Evolutionary conservation across 805 yeast species (phyloP).

Genomic region (Saccharomyces eubayanus): DNA sequence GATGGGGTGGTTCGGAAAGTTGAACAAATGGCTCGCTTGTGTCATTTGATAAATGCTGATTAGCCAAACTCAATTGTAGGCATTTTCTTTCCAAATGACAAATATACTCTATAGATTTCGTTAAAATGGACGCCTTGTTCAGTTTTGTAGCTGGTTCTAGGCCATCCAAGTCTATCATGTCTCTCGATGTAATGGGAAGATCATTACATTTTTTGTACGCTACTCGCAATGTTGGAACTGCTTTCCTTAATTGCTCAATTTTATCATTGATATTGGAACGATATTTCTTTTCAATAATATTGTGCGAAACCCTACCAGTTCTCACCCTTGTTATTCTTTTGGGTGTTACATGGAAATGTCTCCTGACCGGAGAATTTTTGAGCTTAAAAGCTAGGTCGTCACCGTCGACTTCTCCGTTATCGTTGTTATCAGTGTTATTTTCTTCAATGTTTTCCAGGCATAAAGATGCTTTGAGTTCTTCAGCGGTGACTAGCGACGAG

Average conservation of each 20-base stretch:
- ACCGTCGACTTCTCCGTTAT: background rate
- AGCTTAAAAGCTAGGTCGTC: background rate
- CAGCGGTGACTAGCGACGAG: background rate
- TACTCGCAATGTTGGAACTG: constrained; percentile 54
- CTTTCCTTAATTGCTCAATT: constrained; percentile 53
- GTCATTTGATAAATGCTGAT: constrained; percentile 32
- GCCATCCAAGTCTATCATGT: constrained; percentile 57
- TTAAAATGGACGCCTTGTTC: constrained; percentile 67
- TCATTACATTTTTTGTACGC: constrained; percentile 39
- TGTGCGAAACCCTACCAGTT: constrained; percentile 49
- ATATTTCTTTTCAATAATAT: constrained; percentile 64
- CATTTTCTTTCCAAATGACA: constrained; percentile 62
- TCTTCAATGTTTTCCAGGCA: constrained; percentile 4
- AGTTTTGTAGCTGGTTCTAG: constrained; percentile 67
- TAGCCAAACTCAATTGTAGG: constrained; percentile 40
- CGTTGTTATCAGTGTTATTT: background rate
- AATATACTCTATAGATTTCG: constrained; percentile 73
- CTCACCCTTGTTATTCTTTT: constrained; percentile 9
- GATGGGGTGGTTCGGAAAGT: background rate
- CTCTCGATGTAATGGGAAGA: constrained; percentile 47
- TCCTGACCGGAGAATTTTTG: background rate
- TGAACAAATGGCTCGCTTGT: constrained; percentile 1
- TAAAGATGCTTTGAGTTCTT: background rate
- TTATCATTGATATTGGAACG: constrained; percentile 64
- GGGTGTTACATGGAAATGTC: background rate